Conservation (phyloP, 2,329 filamentous ascomycete species). For the Tolypocladium ophioglossoides region DNA sequence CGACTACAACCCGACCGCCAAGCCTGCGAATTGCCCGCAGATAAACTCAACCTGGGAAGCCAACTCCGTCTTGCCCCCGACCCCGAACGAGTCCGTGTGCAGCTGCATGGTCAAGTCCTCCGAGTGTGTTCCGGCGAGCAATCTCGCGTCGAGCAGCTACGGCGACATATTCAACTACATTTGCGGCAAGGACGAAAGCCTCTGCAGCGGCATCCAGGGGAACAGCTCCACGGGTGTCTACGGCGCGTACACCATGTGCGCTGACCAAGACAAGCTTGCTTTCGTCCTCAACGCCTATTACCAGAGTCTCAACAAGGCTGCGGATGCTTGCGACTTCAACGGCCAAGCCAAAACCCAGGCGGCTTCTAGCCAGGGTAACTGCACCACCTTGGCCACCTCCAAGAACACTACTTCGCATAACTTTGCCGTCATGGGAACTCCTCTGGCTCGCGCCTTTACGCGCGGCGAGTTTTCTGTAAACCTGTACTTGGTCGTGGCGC, state of each 20-base stretch:
- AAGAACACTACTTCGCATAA: not conserved
- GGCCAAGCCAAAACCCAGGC: slow-evolving; percentile 51
- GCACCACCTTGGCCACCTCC: not conserved
- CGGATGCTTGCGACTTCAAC: slow-evolving; percentile 57
- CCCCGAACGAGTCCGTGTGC: slow-evolving; percentile 71
- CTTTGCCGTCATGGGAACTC: not conserved
- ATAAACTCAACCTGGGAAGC: slow-evolving; percentile 53
- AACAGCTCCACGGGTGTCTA: slow-evolving; percentile 41
- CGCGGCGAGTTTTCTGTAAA: not conserved
- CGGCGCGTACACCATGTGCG: slow-evolving; percentile 72
- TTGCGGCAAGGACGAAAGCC: slow-evolving; percentile 46
- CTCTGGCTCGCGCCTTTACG: not conserved
- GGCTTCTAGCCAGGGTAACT: slow-evolving; percentile 11
- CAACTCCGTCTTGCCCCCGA: slow-evolving; percentile 63
- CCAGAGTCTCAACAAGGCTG: slow-evolving; percentile 36
- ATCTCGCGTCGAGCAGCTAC: slow-evolving; percentile 47
- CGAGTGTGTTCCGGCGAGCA: slow-evolving; percentile 54
- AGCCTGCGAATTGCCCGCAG: slow-evolving; percentile 61
- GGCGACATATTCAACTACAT: slow-evolving; percentile 65
- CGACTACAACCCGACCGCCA: slow-evolving; percentile 67
- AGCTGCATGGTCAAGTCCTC: slow-evolving; percentile 74
- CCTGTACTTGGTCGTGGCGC: not conserved
- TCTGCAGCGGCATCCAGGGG: slow-evolving; percentile 54
- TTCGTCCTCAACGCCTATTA: slow-evolving; percentile 70
- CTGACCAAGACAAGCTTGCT: slow-evolving; percentile 56